Evolutionary conservation across 768 basidiomycete genomes (phyloP), one percentile per base, ranked within the genome.

Genomic region (Tulasnella sp.): DNA sequence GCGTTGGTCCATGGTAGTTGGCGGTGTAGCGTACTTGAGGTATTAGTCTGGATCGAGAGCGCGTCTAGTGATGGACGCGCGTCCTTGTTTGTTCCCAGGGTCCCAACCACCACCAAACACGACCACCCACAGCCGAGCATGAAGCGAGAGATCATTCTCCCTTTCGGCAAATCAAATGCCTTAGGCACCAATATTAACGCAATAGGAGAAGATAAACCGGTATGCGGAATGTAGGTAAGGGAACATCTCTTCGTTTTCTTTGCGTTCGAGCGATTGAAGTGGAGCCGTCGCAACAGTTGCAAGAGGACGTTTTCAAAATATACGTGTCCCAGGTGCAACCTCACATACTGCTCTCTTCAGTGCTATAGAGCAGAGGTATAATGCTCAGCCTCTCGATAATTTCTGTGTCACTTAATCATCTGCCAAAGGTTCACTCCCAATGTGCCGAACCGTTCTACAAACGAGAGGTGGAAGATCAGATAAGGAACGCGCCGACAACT

Each of bases 381-480:
- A 83, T 39, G 77, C 3, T 48, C 75, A 75, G 70, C 44, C 42
- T 74, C 16, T 15, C 75, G 29, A 51, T n/a, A 39, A 48, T 73
- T 48, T 48, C 39, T 44, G n/a, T 5, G n/a, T 44, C 48, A 18
- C n/a, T 35, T 35, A 35, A 37, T 10, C 10, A 73, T 70, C 75
- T 75, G 23, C 18, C 48, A 16, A 86, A 87, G 93, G 82, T 85
- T 71, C 94, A 95, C 83, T 85, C 87, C 3, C 87, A 88, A 83
- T 95, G 94, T 85, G 94, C 93, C 35, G 94, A 95, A 83, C 84
- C 86, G 0, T 96, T 96, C 83, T 95, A 94, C 83, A 89, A 90
- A 80, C 90, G 90, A 74, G 91, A 93, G 82, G 84, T 95, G 4
- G 90, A 92, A 80, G 83, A 83, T 2, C 89, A 91, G 70, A 91